Evolutionary conservation across 257 asterid genomes (phyloP), one percentile per base, ranked within the genome.

Genomic region (Ocimum tenuiflorum): DNA sequence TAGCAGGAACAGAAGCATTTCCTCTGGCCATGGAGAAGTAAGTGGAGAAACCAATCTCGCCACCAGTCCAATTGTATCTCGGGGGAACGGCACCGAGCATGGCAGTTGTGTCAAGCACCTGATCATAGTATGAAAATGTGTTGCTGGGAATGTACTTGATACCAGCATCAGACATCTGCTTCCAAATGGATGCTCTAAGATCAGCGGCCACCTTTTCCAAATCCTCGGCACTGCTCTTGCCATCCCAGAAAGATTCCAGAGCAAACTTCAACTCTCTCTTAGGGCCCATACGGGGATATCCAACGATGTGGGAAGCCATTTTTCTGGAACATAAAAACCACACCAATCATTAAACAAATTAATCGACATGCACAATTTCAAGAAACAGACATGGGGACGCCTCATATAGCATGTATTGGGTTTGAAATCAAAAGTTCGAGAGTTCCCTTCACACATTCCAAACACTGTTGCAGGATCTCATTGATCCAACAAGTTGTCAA

Each of bases 1-100:
- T 42, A n/a, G 67, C 67, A 24, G 67, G 55, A 24, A 61, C 55
- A 61, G 97, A 81, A 62, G 95, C 96, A 78, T 91, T 91, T 73
- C 97, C 97, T 81, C 97, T 91, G 71, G 97, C 97, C 97, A 91
- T 91, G 61, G 97, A 91, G 83, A 91, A 91, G 81, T 88, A 91
- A 51, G 90, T 84, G 71, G 88, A 84, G 43, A 78, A 80, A 36
- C 91, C 92, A 58, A 91, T 84, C 88, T 91, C 97, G 31, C 87
- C 96, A 56, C 96, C 91, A 15, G 74, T 80, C 92, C 91, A 91
- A 70, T 77, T 85, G 84, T 91, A 91, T 78, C 97, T 84, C 0
- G 86, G 69, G 9, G 97, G 97, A 62, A 90, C 96, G 0, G 97
- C 97, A 35, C 97, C 97, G 23, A 89, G 89, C 94, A 85, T 82